A percentile compares a stretch with the other conserved stretches of the same genome.
phyloP scores from a whole-genome alignment of 129 eudicot species.

The Escallonia rubra region DNA sequence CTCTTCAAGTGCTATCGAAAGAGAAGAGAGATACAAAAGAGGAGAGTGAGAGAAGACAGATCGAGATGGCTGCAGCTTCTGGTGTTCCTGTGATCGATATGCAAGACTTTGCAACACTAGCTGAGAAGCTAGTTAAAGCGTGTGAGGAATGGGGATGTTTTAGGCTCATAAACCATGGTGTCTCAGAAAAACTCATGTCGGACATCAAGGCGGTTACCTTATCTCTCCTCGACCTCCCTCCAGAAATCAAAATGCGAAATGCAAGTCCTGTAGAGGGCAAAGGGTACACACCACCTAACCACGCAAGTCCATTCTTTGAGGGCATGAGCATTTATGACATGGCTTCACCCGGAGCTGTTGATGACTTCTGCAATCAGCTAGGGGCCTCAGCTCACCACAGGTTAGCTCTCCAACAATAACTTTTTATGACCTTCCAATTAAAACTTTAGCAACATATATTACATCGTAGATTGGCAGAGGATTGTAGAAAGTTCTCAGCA shows the following conservation, averaged over 20 bases:
- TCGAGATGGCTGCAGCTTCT: neutral
- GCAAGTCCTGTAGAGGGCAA: neutral
- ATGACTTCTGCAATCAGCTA: slow-evolving; percentile 12
- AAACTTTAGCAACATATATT: too few species aligned
- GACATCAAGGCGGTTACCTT: slow-evolving; percentile 3
- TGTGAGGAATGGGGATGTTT: slow-evolving; percentile 26
- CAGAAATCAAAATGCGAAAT: slow-evolving; percentile 16
- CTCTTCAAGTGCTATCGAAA: neutral
- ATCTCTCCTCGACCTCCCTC: slow-evolving; percentile 12
- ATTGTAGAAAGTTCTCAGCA: too few species aligned
- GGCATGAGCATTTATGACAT: slow-evolving; percentile 14
- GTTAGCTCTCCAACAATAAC: neutral
- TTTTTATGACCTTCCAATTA: too few species aligned
- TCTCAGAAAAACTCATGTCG: slow-evolving; percentile 12
- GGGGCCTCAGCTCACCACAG: slow-evolving; percentile 22
- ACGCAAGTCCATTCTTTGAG: slow-evolving; percentile 14
- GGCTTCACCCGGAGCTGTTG: slow-evolving; percentile 10
- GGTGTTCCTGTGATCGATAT: neutral
- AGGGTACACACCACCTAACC: slow-evolving; percentile 20
- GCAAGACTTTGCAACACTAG: neutral
- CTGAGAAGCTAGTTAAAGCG: slow-evolving; percentile 14
- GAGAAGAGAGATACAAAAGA: neutral
- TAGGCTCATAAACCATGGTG: slow-evolving; percentile 20
- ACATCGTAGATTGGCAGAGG: neutral
- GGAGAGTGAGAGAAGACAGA: too few species aligned